phyloP scores from a whole-genome alignment of 1,284 basidiomycete genomes.

The Trichosporon sp. region DNA sequence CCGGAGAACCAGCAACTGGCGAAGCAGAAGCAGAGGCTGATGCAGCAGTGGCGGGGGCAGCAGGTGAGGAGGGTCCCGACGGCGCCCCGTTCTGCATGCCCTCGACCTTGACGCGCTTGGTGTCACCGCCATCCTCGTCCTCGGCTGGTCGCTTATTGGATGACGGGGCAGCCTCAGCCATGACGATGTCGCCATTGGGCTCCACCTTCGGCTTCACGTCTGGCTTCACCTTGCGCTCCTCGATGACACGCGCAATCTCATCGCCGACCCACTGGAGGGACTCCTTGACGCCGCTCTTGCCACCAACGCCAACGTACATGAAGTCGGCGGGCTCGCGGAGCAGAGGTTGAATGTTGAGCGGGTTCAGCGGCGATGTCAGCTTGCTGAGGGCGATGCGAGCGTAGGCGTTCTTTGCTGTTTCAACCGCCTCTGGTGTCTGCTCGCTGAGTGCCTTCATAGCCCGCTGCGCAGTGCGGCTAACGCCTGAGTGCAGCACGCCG shows the following conservation, averaged over 20 bases:
- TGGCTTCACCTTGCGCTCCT: background rate
- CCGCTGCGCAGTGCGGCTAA: slow-evolving; percentile 8
- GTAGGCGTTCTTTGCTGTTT: slow-evolving; percentile 18
- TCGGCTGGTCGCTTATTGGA: background rate
- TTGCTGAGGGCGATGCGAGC: slow-evolving; percentile 28
- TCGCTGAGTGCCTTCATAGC: slow-evolving; percentile 13
- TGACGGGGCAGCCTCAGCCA: slow-evolving; percentile 7
- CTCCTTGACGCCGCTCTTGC: slow-evolving; percentile 28
- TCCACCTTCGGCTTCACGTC: slow-evolving; percentile 9
- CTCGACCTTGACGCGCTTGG: slow-evolving; percentile 11
- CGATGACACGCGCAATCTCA: slow-evolving; percentile 24
- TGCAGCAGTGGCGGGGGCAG: background rate
- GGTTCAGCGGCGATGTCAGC: slow-evolving; percentile 27
- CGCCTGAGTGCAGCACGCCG: slow-evolving; percentile 23
- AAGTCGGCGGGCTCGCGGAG: slow-evolving; percentile 37
- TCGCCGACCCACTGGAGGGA: slow-evolving; percentile 32
- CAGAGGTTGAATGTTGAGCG: slow-evolving; percentile 37
- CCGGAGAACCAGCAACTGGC: background rate
- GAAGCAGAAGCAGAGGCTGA: background rate
- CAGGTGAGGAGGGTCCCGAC: background rate
- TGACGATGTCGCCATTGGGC: slow-evolving; percentile 8
- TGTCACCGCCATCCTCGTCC: slow-evolving; percentile 1
- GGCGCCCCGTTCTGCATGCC: background rate
- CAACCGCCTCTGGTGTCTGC: background rate
- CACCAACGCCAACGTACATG: slow-evolving; percentile 32